Evolutionary conservation across 225 moss, liverwort and hornwort species (phyloP).

Genomic region (Physcomitrellopsis africana): DNA sequence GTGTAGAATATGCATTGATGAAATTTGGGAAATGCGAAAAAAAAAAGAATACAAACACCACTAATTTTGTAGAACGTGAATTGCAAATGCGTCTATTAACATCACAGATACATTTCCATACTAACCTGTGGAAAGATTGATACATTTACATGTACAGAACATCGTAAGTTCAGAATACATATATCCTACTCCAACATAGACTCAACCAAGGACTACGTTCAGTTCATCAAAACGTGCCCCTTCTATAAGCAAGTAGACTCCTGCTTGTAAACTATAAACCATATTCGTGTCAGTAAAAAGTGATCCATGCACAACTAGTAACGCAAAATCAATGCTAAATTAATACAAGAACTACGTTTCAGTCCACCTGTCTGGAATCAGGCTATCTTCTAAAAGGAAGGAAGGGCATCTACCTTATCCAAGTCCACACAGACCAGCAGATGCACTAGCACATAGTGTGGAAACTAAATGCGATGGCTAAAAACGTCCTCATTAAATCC

Average conservation of each 20-base stretch:
- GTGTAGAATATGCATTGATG: not conserved
- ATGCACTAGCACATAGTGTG: conserved; percentile 3
- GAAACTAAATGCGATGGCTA: conserved; percentile 20
- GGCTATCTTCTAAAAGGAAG: not conserved
- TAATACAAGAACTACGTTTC: not conserved
- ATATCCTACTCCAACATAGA: not conserved
- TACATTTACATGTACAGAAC: conserved; percentile 22
- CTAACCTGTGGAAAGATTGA: conserved; percentile 20
- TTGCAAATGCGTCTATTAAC: conserved; percentile 16
- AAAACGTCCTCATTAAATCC: conserved; percentile 24
- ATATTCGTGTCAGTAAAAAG: conserved; percentile 16
- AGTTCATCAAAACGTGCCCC: not conserved
- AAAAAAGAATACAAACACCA: not conserved
- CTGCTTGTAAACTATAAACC: conserved; percentile 24
- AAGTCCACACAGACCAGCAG: conserved; percentile 1
- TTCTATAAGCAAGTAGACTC: not conserved
- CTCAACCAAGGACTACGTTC: conserved; percentile 6
- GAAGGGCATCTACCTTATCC: conserved; percentile 22
- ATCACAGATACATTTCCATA: conserved; percentile 15
- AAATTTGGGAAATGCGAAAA: not conserved
- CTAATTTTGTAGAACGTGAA: conserved; percentile 17
- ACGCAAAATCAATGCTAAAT: conserved; percentile 30
- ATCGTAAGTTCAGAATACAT: not conserved
- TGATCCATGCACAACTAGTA: conserved; percentile 26
- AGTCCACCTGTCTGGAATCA: conserved; percentile 10